Evolutionary conservation across 2,329 filamentous ascomycete genomes (phyloP), one percentile per base, ranked within the genome.

Genomic region (Fusarium metavorans): DNA sequence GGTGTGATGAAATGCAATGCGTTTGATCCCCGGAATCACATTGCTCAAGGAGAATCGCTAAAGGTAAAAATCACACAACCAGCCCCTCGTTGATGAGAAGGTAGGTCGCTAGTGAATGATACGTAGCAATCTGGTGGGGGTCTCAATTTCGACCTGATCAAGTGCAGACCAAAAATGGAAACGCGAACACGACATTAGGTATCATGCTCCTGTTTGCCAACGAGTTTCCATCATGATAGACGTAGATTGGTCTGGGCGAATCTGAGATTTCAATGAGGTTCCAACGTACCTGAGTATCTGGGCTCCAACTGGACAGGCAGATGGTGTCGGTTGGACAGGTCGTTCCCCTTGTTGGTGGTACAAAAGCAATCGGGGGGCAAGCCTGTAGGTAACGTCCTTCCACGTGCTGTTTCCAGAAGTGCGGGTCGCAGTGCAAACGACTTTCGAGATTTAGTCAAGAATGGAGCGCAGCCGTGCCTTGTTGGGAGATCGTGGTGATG

Each of bases 401-500:
- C 76, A 78, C 74, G 76, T 78, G 72, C 67, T 69, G 65, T 64
- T 78, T 70, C 74, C 76, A 64, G 65, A 62, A 68, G 67, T 52
- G 64, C 70, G 76, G 76, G 75, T 71, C 76, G 76, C 72, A 67
- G 72, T 70, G 67, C 70, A 74, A 71, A 74, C 59, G 65, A 58
- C 54, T 76, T 73, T 70, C 23, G 58, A 70, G 59, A 62, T 73
- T 63, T 65, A 52, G 66, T 67, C 62, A 66, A 66, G 39, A 71
- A 52, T 52, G 48, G 48, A 64, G 67, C 66, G 67, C 56, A 71
- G 64, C 48, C 54, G 66, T 66, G 50, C 64, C 41, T 64, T 70
- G 68, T 58, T 62, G 59, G 56, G 35, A 66, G 37, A 62, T 66
- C 57, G 58, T 56, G 60, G 67, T 63, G 67, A 60, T 65, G 70